Percentiles rank a stretch among this genome's conserved stretches.
Evolutionary conservation across 208 protist genomes (phyloP).

Genomic region (Crithidia acanthocephali): DNA sequence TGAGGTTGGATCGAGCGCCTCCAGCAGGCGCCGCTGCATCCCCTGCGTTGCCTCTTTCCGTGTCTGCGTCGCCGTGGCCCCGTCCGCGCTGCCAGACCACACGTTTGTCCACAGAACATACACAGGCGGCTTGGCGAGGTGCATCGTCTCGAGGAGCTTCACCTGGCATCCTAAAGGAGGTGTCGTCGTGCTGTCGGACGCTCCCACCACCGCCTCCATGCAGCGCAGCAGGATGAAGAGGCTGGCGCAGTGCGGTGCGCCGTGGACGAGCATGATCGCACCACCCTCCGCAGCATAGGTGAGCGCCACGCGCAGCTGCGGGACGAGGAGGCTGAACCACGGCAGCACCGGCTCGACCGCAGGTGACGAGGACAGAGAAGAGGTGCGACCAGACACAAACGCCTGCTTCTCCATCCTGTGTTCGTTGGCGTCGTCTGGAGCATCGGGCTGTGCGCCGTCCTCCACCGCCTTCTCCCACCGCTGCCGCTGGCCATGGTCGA

Average conservation of each 20-base stretch:
- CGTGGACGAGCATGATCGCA: conserved; percentile 76
- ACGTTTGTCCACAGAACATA: conserved; percentile 58
- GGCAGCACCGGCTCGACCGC: conserved; percentile 40
- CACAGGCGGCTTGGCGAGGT: conserved; percentile 68
- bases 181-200: background rate
- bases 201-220: conserved; percentile 28
- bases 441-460: background rate
- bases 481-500: conserved; percentile 76
- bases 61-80: background rate
- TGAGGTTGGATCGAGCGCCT: conserved; percentile 18
- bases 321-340: conserved; percentile 80
- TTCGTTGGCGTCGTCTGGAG: background rate
- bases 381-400: background rate
- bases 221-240: conserved; percentile 64
- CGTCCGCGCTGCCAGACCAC: background rate
- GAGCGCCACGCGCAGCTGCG: conserved; percentile 66
- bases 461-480: conserved; percentile 5
- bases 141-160: conserved; percentile 70
- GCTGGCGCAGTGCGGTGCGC: conserved; percentile 73
- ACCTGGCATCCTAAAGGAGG: conserved; percentile 6
- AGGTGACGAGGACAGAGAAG: background rate
- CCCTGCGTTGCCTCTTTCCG: background rate
- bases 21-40: conserved; percentile 26
- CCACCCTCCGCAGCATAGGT: conserved; percentile 50
- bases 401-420: background rate